These are phyloP conservation scores for Penicillium sp. DNA, from an alignment of 2,329 filamentous ascomycete species.

Conservation along the genomic window DNA sequence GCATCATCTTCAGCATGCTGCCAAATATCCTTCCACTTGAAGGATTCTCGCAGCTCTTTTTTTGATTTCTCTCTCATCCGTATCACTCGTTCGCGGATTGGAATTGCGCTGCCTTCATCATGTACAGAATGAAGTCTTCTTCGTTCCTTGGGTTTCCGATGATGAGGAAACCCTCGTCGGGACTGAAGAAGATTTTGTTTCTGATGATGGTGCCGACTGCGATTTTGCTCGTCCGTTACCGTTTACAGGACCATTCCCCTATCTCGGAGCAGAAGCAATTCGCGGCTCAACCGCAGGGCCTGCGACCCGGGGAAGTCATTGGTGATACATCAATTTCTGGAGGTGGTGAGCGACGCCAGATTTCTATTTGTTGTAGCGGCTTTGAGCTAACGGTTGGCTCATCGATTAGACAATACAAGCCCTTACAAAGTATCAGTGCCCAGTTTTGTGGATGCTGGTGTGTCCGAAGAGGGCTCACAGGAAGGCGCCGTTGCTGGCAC, in stretches of 20 bases:
- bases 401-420: neutral
- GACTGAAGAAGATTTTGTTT: neutral
- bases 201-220: neutral
- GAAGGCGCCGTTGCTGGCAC: neutral
- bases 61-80: too few species aligned
- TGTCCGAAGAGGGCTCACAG: neutral
- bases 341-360: neutral
- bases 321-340: neutral
- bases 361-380: neutral
- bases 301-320: neutral
- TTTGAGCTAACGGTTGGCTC: neutral
- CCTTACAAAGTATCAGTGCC: neutral
- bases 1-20: too few species aligned
- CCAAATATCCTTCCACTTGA: too few species aligned
- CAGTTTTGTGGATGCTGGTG: neutral
- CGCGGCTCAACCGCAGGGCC: neutral
- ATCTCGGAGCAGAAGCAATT: neutral
- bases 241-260: neutral
- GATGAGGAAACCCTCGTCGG: neutral
- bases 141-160: neutral
- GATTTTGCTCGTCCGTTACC: neutral
- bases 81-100: neutral
- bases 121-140: neutral
- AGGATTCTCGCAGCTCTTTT: too few species aligned
- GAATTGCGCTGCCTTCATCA: neutral